Evolutionary conservation across 371 early-diverging fungal species (phyloP), one percentile per base, ranked within the genome.

Genomic region (Basidiobolus meristosporus): DNA sequence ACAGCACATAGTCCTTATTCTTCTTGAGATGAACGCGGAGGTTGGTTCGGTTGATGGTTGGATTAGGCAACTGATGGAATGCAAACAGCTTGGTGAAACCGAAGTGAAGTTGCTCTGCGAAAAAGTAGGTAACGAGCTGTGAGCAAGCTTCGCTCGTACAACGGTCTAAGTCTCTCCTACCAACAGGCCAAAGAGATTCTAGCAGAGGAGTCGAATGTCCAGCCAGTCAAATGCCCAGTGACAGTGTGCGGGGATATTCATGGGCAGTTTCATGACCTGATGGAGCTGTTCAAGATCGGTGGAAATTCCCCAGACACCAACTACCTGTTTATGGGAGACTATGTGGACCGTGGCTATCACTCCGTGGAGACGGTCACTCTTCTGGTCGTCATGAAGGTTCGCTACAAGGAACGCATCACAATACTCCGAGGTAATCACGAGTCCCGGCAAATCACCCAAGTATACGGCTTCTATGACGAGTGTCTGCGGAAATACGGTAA

Each of bases 321-420:
- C 58, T 99, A 98, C 60, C 73, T 95, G 44, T 97, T 97, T 56
- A 95, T 99, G 95, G 99, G 99, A 17, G 99, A 99, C 53, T 99
- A 93, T 72, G 99, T 99, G 7, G 99, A 99, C 64, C 76, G 99
- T 41, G 99, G 99, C 14, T 96, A 92, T 61, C 92, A 95, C 65
- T 85, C 87, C 50, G 70, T 99, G 40, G 98, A 99, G 54, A 95
- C 98, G 4, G 84, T 98, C 45, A 84, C 92, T 20, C 53, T 97
- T 40, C 59, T 99, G 31, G 71, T 98, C 51, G 81, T 77, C 15
- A 68, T 97, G 43, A 98, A 99, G 66, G 90, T 90, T 41, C 38
- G 45, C 35, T 42, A 90, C 65, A 98, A 98, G 20, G 90, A 92
- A 46, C 86, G 90, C 51, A 87, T 99, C 32, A 93, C 90, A 38